phyloP scores from a whole-genome alignment of 345 rosid species.

The Conringia planisiliqua region DNA sequence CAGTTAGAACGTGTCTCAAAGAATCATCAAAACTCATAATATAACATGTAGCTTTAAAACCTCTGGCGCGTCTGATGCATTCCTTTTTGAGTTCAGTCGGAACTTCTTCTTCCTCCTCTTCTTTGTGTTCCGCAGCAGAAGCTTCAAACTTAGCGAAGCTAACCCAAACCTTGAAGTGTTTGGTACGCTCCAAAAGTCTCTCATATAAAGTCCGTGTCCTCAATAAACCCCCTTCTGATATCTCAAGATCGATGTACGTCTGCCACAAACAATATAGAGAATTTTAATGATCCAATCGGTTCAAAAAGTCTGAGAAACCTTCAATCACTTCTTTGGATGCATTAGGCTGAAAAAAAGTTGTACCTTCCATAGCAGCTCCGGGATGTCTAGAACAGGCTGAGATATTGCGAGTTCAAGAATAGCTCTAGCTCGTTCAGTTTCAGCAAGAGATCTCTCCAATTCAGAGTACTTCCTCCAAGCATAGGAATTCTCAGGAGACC shows the following conservation, averaged over 20 bases:
- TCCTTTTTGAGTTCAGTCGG: not conserved
- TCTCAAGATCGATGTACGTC: conserved; percentile 1
- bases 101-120: not conserved
- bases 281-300: not conserved
- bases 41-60: not conserved
- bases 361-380: conserved; percentile 5
- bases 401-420: not conserved
- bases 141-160: conserved; percentile 6
- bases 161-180: conserved; percentile 1
- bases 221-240: not conserved
- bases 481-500: conserved; percentile 8
- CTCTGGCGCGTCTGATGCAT: not conserved
- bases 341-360: not conserved
- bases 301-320: not conserved
- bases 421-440: conserved; percentile 1
- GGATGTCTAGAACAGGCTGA: not conserved
- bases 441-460: not conserved
- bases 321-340: not conserved
- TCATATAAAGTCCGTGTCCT: not conserved
- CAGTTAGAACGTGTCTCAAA: not conserved
- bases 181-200: conserved; percentile 1
- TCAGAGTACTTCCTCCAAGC: not conserved
- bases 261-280: not conserved
- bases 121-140: not conserved
- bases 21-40: not conserved